Percentiles rank a stretch among this genome's conserved stretches.
Evolutionary conservation across 1,284 basidiomycete species (phyloP).

Genomic region (Afroboletus lepidellus): DNA sequence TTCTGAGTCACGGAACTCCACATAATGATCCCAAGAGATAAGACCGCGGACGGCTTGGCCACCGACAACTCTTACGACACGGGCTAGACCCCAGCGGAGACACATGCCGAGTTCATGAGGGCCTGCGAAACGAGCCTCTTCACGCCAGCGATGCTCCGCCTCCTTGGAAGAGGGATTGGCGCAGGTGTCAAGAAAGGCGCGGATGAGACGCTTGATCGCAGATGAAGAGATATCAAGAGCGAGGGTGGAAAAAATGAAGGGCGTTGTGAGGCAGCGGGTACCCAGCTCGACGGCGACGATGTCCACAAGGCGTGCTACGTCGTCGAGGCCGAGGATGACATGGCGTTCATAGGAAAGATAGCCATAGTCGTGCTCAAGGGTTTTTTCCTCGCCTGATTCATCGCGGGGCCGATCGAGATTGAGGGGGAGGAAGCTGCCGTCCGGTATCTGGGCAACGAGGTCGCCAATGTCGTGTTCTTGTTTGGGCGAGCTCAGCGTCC

Average conservation of each 20-base stretch:
- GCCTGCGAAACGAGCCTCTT: constrained; percentile 79
- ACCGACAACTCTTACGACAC: constrained; percentile 64
- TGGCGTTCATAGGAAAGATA: constrained; percentile 71
- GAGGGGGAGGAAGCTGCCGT: constrained; percentile 63
- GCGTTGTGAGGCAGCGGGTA: constrained; percentile 77
- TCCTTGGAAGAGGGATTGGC: constrained; percentile 42
- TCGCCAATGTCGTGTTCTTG: constrained; percentile 35
- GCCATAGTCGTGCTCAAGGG: constrained; percentile 57
- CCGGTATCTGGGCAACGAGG: constrained; percentile 46
- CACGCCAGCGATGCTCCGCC: constrained; percentile 61
- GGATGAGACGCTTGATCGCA: constrained; percentile 71
- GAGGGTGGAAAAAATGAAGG: constrained; percentile 84
- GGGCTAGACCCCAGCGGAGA: constrained; percentile 79
- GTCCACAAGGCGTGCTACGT: constrained; percentile 68
- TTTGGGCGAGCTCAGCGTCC: constrained; percentile 39
- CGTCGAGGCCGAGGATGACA: constrained; percentile 72
- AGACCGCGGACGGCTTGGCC: constrained; percentile 70
- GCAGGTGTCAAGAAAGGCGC: constrained; percentile 68
- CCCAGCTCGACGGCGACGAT: constrained; percentile 72
- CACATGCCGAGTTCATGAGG: constrained; percentile 86
- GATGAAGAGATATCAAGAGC: constrained; percentile 79
- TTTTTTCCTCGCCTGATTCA: constrained; percentile 34
- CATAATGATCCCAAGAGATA: constrained; percentile 76
- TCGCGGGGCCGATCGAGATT: constrained; percentile 50
- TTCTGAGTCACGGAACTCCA: constrained; percentile 76